Percentiles rank a stretch among this genome's conserved stretches.
These are phyloP conservation scores for Quercus rubra DNA, from an alignment of 306 rosid genomes.

Conservation along the genomic window DNA sequence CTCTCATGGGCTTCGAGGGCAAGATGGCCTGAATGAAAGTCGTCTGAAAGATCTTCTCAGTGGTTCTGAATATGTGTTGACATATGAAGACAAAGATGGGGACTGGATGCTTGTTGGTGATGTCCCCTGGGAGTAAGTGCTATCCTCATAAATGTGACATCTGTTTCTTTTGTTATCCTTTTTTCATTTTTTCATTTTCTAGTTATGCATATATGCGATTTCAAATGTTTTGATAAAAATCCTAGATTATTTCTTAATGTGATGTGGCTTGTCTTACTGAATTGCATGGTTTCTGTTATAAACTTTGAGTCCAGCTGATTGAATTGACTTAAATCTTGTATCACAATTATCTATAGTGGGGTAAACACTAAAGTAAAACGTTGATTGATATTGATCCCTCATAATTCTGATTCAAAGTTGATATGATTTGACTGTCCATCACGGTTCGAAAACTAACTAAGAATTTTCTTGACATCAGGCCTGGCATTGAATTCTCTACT, in stretches of 20 bases:
- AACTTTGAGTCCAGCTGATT: background rate
- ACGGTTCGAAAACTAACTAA: background rate
- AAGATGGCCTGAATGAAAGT: conserved; percentile 75
- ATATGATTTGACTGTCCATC: background rate
- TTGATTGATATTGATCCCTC: background rate
- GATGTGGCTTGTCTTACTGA: background rate
- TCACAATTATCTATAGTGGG: background rate
- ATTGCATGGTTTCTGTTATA: background rate
- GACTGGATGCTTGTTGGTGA: conserved; percentile 99
- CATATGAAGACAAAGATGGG: conserved; percentile 92
- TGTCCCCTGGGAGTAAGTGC: conserved; percentile 94
- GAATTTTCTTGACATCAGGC: background rate
- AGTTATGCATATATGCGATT: background rate
- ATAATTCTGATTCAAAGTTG: background rate
- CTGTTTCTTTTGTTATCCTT: background rate
- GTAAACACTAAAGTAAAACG: background rate
- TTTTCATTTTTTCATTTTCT: background rate
- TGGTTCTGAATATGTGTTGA: conserved; percentile 82
- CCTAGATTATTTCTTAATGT: background rate
- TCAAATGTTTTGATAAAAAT: conserved; percentile 8
- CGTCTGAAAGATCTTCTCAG: conserved; percentile 79
- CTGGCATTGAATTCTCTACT: background rate
- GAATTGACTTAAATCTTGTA: conserved; percentile 2
- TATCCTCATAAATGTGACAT: background rate
- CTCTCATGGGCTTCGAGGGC: conserved; percentile 58